Base-by-base conservation (phyloP, 805 yeast genomes). In the Candida palmyrensis region DNA sequence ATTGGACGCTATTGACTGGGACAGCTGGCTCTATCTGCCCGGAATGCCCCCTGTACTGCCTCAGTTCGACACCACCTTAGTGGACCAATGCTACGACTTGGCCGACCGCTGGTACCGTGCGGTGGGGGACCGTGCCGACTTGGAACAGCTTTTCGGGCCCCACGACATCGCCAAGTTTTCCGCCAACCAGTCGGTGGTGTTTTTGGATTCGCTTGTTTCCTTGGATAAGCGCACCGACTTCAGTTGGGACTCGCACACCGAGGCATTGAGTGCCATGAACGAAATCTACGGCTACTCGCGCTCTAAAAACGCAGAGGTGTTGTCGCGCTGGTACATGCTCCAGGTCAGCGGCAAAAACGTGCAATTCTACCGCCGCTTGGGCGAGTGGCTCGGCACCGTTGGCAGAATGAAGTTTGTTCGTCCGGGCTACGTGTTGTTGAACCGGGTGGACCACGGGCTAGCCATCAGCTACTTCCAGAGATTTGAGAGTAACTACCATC, bases 321-420 rank as follows among this genome's bases (percentile, higher is more conserved):
- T 80, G 27, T 81, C 80, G 60, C 75, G 94, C 53, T 82, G 86
- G 80, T 85, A 69, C 55, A 66, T 78, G 39, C 68, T 87, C 33
- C 78, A 82, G 44, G 66, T 85, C 6, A 59, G 68, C 0, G 82
- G 81, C 19, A 61, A 67, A 18, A 60, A 75, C 35, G 40, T 51
- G 9, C 55, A 65, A 21, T 62, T 64, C 32, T 73, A 80, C 53
- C 60, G 58, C 36, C 60, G 58, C 27, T 62, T 88, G 29, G 87
- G 94, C 3, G 75, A 76, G 33, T 88, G 95, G 95, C 69, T 88
- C 35, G 94, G 90, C 9, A 79, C 89, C 2, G 92, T 88, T 15
- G 96, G 96, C 14, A 75, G 96, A 66, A 88, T 88, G 96, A 88
- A 88, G 63, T 88, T 80, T 51, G 95, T 85, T 17, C 74, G 96